Evolutionary conservation across 805 yeast genomes (phyloP), one percentile per base, ranked within the genome.

Genomic region (Isabelozyma pseudorhagii): DNA sequence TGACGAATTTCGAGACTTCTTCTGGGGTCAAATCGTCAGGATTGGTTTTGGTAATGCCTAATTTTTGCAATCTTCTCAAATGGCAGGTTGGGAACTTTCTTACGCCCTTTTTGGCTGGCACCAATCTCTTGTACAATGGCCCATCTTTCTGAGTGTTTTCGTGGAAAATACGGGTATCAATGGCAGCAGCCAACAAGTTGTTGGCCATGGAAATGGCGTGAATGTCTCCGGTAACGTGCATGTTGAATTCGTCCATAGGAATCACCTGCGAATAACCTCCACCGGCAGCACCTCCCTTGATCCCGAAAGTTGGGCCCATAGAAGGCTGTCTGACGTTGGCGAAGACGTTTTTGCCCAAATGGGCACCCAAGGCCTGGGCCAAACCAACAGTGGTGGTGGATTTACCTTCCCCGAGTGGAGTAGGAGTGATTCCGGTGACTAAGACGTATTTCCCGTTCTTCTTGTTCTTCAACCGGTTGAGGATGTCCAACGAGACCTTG

Each of bases 241-340:
- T 80, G 74, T 87, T 87, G 75, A 87, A 87, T 64, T 87, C 94
- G 68, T 87, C 93, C 94, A 87, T 87, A 54, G 94, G 94, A 64
- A 87, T 85, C 31, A 87, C 94, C 69, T 87, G 93, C 28, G 94
- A 84, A 64, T 86, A 87, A 52, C 94, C 94, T 67, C 94, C 93
- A 66, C 94, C 94, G 7, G 94, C 94, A 57, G 94, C 94, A 71
- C 94, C 94, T 69, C 94, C 94, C 67, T 87, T 87, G 57, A 87
- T 85, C 72, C 94, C 94, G 61, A 87, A 87, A 15, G 94, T 87
- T 55, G 94, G 94, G 49, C 94, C 94, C 92, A 87, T 85, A 8
- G 91, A 84, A 25, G 94, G 94, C 66, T 87, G 94, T 76, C 94
- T 81, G 46, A 87, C 94, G 63, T 86, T 87, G 55, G 93, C 94